Conservation (phyloP, 2,329 filamentous ascomycete species). For the Xylaria arbuscula region DNA sequence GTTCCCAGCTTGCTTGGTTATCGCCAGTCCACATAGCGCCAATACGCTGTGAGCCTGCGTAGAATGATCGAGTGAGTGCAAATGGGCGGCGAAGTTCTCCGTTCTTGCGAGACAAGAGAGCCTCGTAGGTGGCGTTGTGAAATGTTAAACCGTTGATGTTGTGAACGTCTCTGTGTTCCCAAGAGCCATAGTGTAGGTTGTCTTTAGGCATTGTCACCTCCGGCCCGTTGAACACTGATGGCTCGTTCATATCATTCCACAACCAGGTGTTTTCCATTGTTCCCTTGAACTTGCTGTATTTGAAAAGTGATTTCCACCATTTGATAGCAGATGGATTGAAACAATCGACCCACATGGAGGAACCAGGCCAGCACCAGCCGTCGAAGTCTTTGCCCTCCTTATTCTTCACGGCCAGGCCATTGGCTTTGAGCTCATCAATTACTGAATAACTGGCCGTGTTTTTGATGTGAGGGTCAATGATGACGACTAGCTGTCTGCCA, state of each 20-base stretch:
- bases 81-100: slow-evolving; percentile 89
- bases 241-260: slow-evolving; percentile 99
- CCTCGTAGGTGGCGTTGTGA: slow-evolving; percentile 92
- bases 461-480: slow-evolving; percentile 99
- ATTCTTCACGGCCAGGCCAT: slow-evolving; percentile 86
- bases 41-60: slow-evolving; percentile 86
- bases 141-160: slow-evolving; percentile 96
- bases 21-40: slow-evolving; percentile 99
- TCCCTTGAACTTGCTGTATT: slow-evolving; percentile 88
- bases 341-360: slow-evolving; percentile 94
- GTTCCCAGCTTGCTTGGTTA: slow-evolving; percentile 92
- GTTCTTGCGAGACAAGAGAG: slow-evolving; percentile 84
- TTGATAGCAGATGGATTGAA: slow-evolving; percentile 92
- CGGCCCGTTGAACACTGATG: slow-evolving; percentile 97
- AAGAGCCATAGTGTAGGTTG: slow-evolving; percentile 88
- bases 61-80: slow-evolving; percentile 92
- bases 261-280: slow-evolving; percentile 88
- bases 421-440: slow-evolving; percentile 82
- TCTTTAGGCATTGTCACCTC: slow-evolving; percentile 99
- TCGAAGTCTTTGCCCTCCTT: slow-evolving; percentile 92
- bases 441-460: slow-evolving; percentile 83
- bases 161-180: slow-evolving; percentile 97
- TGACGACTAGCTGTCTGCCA: slow-evolving; percentile 89
- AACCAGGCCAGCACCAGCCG: slow-evolving; percentile 98
- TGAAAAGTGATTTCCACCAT: slow-evolving; percentile 93